Evolutionary conservation across 768 basidiomycete species (phyloP), one percentile per base, ranked within the genome.

Genomic region (Tulasnella sp.): DNA sequence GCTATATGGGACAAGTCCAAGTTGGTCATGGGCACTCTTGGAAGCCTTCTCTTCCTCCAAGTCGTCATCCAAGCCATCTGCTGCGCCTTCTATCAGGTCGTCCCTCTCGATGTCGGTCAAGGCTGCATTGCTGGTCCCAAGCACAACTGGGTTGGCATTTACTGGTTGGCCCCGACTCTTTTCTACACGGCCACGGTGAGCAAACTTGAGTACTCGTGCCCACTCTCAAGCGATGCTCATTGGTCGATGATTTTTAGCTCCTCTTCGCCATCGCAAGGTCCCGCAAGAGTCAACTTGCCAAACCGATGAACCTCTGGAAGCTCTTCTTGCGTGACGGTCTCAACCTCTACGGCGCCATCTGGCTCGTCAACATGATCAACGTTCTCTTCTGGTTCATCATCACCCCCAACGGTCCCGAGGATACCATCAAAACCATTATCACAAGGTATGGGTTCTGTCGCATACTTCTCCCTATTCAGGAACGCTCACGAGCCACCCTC

Each of bases 261-360:
- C 82, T 76, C 41, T 84, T 91, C 34, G 89, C 90, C 2, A 78
- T 90, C 65, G 79, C 78, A 62, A 87, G 88, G 67, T 90, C 89
- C 29, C 75, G 88, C 75, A 78, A 81, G 66, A 89, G 89, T 1
- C 85, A 88, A 75, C 73, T 84, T 71, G 77, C 81, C 36, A 91
- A 89, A 76, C 84, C 81, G 1, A 80, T 92, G 70, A 83, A 82
- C 70, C 83, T 84, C 36, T 94, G 92, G 92, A 91, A 92, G 77
- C 84, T 94, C 76, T 93, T 93, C 91, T 89, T 94, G 74, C 90
- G 92, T 74, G 92, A 94, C 78, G 90, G 91, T 17, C 86, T 94
- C 75, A 93, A 93, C 81, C 87, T 94, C 73, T 94, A 93, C 77
- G 90, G 86, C 72, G 88, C 92, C 40, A 86, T 94, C 79, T 89